Evolutionary conservation across 495 filamentous ascomycete genomes (phyloP), one percentile per base, ranked within the genome.

Genomic region (Friedmanniomyces simplex): DNA sequence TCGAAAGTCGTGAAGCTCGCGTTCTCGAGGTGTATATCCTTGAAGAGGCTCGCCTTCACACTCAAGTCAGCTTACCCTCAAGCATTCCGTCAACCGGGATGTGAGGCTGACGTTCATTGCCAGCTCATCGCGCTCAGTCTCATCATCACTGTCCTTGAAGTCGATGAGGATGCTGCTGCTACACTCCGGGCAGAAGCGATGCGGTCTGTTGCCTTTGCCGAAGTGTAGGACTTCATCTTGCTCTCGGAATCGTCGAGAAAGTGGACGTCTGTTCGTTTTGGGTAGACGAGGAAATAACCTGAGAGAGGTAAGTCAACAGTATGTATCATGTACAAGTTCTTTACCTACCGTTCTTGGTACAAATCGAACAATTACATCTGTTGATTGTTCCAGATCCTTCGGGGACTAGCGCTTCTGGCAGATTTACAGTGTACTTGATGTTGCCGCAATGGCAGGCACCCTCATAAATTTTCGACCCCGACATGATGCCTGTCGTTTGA

Each of bases 291-390:
- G 21, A 71, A 52, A 39, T 74, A 76, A 18, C 52, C 52, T 53
- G 32, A 16, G 6, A 16, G 6, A 41, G 26, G 26, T 20, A 30
- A 20, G 48, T 26, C 10, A 16, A 30, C 26, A 24, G 16, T 20
- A 14, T 16, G 28, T 25, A 37, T 24, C 12, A 16, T 37, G 8
- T 47, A 8, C 11, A 21, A 37, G 48, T 8, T 11, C 11, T 13
- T 8, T 32, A 53, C 7, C 5, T 18, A 26, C 72, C 71, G 59
- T 73, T 72, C n/a, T 70, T 72, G 43, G 55, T 61, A 63, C 73
- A 74, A 37, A 74, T 70, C n/a, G 72, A 73, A 58, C 72, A 74
- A 62, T 72, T 74, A 65, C 73, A 76, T 16, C 42, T 25, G n/a
- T 39, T 59, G 10, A 69, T 57, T n/a, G 65, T 16, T 5, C 36